These are phyloP conservation scores for Solanum bulbocastanum DNA, from an alignment of 257 asterid genomes.

Conservation along the genomic window DNA sequence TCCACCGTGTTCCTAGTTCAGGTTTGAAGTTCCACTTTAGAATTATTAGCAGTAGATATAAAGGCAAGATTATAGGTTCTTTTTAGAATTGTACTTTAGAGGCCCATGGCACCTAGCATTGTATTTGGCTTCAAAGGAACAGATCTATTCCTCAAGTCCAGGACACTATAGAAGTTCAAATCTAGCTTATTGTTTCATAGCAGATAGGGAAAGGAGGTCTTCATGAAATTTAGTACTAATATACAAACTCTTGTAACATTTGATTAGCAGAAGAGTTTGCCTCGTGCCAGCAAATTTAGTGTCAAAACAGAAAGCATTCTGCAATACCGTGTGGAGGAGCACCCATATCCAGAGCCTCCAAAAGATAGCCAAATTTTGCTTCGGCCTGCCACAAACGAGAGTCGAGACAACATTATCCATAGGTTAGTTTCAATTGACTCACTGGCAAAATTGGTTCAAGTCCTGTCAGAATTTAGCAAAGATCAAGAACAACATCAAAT, in stretches of 20 bases:
- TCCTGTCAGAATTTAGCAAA: background rate
- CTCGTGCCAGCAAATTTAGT: background rate
- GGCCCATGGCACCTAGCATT: background rate
- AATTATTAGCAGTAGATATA: background rate
- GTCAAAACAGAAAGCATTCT: background rate
- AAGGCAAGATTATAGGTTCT: background rate
- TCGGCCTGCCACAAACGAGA: slow-evolving; percentile 51
- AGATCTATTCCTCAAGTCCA: background rate
- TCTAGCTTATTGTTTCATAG: background rate
- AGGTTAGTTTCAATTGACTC: background rate
- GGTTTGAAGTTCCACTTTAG: background rate
- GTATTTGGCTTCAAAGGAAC: background rate
- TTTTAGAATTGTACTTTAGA: background rate
- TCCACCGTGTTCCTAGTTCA: background rate
- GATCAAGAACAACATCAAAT: background rate
- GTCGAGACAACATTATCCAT: background rate
- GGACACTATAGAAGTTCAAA: background rate
- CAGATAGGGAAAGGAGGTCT: background rate
- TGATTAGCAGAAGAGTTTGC: background rate
- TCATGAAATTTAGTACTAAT: background rate
- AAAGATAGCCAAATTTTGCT: slow-evolving; percentile 83
- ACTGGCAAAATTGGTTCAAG: background rate
- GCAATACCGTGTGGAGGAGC: slow-evolving; percentile 96
- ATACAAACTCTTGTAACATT: background rate
- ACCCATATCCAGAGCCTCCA: slow-evolving; percentile 98